Conservation (phyloP, 1,139 yeast genomes). For the Candida anutae region DNA sequence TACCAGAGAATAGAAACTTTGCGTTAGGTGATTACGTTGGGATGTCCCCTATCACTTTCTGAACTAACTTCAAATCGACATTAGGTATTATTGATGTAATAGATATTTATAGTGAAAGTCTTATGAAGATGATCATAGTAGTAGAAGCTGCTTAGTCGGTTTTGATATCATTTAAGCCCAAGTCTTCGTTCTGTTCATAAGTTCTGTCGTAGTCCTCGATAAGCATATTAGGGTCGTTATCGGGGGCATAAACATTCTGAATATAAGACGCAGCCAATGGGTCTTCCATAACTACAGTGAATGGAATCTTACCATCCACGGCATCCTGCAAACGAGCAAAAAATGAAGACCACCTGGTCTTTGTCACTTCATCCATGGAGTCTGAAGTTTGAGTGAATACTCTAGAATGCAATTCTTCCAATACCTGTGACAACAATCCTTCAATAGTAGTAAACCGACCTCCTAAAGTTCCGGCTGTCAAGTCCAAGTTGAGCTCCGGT, state of each 20-base stretch:
- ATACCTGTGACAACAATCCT: constrained; percentile 83
- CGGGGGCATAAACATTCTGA: constrained; percentile 98
- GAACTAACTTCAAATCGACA: constrained; percentile 1
- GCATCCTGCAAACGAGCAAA: constrained; percentile 73
- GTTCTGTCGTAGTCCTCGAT: constrained; percentile 89
- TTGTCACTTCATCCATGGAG: constrained; percentile 77
- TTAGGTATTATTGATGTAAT: constrained; percentile 1
- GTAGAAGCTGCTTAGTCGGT: constrained; percentile 21
- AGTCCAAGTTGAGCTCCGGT: constrained; percentile 86
- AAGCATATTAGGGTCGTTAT: constrained; percentile 90
- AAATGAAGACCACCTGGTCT: constrained; percentile 73
- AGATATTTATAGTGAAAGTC: too few relatives aligned
- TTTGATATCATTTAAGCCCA: constrained; percentile 81
- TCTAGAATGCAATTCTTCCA: constrained; percentile 79
- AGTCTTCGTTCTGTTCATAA: constrained; percentile 77
- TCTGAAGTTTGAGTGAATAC: constrained; percentile 85
- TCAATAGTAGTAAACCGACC: constrained; percentile 97
- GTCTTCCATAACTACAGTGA: constrained; percentile 85
- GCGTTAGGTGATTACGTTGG: too few relatives aligned
- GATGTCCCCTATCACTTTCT: too few relatives aligned
- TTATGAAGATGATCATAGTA: too few relatives aligned
- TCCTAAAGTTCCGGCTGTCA: constrained; percentile 95
- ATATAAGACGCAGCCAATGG: constrained; percentile 93
- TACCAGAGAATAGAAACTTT: too few relatives aligned
- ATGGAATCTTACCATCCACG: constrained; percentile 72